Evolutionary conservation across 495 filamentous ascomycete genomes (phyloP).

Genomic region (Physcia stellaris): DNA sequence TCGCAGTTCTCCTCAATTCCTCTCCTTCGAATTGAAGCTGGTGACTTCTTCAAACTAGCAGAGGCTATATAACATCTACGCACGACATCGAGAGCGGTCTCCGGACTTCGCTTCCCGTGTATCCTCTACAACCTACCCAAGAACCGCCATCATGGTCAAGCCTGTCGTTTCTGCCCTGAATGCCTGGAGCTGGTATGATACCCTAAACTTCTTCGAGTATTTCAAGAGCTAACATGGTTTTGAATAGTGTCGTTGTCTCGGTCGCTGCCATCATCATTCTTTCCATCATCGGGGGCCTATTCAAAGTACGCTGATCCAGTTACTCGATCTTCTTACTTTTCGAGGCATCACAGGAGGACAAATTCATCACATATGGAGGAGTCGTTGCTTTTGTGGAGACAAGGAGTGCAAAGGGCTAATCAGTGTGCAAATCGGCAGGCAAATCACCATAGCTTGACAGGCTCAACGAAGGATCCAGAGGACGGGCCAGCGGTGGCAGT

Average conservation of each 20-base stretch:
- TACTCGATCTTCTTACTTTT: not conserved
- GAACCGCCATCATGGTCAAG: no score
- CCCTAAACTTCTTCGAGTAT: not conserved
- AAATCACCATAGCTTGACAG: slow-evolving; percentile 69
- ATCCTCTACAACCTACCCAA: no score
- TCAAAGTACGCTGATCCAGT: slow-evolving; percentile 36
- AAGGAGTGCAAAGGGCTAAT: no score
- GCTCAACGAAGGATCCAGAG: slow-evolving; percentile 55
- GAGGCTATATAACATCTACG: no score
- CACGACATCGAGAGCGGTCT: no score
- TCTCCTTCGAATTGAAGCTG: no score
- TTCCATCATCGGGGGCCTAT: slow-evolving; percentile 67
- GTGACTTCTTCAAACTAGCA: no score
- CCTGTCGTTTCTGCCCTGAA: slow-evolving; percentile 79
- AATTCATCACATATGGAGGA: no score
- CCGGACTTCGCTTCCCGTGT: no score
- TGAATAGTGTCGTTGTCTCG: slow-evolving; percentile 67
- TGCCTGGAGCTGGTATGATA: slow-evolving; percentile 76
- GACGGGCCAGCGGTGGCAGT: slow-evolving; percentile 65
- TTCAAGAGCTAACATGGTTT: slow-evolving; percentile 4
- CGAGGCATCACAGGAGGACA: no score
- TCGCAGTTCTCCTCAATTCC: no score
- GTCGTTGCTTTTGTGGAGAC: not conserved
- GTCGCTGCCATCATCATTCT: slow-evolving; percentile 81
- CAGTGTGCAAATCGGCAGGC: slow-evolving; percentile 24